phyloP scores from a whole-genome alignment of 2,329 filamentous ascomycete genomes.

The Hymenoscyphus infarciens region DNA sequence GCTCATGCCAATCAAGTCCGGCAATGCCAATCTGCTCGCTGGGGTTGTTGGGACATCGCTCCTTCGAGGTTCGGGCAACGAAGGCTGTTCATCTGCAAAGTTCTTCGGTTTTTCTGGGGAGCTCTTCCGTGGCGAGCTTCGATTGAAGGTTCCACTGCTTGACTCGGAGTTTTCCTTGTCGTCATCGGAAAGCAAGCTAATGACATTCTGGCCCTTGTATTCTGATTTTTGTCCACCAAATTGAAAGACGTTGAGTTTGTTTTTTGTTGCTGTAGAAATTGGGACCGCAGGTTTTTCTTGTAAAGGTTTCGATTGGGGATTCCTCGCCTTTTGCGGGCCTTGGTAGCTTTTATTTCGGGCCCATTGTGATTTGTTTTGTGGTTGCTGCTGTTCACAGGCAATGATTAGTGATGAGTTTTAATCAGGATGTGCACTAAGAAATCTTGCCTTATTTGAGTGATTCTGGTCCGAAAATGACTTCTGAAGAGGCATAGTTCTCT shows the following conservation, averaged over 20 bases:
- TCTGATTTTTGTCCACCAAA: slow-evolving; percentile 40
- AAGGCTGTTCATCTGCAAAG: slow-evolving; percentile 14
- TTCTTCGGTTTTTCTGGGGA: background rate
- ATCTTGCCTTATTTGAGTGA: slow-evolving; percentile 29
- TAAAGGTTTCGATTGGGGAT: slow-evolving; percentile 24
- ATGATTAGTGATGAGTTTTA: background rate
- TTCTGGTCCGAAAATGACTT: slow-evolving; percentile 38
- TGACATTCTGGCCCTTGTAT: slow-evolving; percentile 23
- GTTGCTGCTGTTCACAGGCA: slow-evolving; percentile 11
- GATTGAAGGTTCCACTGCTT: background rate
- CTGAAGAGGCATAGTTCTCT: slow-evolving; percentile 34
- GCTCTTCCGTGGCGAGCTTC: background rate
- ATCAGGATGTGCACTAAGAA: background rate
- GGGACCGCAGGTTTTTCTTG: slow-evolving; percentile 31
- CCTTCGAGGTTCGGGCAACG: slow-evolving; percentile 24
- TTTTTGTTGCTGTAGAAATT: slow-evolving; percentile 54
- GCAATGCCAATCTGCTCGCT: slow-evolving; percentile 51
- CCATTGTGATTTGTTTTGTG: slow-evolving; percentile 31
- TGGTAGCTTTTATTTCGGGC: slow-evolving; percentile 33
- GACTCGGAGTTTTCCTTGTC: slow-evolving; percentile 20
- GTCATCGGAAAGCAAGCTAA: slow-evolving; percentile 24
- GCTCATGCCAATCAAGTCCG: slow-evolving; percentile 49
- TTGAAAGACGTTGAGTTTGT: slow-evolving; percentile 55
- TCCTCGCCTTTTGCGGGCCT: slow-evolving; percentile 20
- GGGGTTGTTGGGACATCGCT: slow-evolving; percentile 44